A percentile compares a stretch with the other conserved stretches of the same genome.
Evolutionary conservation across 495 filamentous ascomycete genomes (phyloP).

Genomic region (Clohesyomyces aquaticus): DNA sequence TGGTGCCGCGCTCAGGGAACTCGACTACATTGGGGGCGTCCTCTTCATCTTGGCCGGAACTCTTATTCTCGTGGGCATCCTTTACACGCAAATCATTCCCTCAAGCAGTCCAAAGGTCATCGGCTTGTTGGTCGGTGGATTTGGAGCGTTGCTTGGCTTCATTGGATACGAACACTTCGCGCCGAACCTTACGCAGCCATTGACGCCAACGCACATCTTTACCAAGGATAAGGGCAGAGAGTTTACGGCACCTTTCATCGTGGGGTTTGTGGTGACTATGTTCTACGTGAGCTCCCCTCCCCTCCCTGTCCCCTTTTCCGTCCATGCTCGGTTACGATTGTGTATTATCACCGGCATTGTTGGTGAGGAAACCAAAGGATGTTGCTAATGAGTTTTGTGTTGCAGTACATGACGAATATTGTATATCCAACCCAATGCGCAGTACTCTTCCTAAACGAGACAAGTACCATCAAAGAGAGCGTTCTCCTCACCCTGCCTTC

Average conservation of each 20-base stretch:
- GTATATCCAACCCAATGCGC: slow-evolving; percentile 35
- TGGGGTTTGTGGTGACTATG: slow-evolving; percentile 42
- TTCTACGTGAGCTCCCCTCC: slow-evolving; percentile 41
- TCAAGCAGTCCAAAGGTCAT: slow-evolving; percentile 41
- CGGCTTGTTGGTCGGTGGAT: slow-evolving; percentile 37
- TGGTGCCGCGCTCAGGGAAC: slow-evolving; percentile 31
- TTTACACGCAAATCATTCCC: slow-evolving; percentile 38
- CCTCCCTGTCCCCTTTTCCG: too few relatives aligned
- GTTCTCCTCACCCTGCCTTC: slow-evolving; percentile 3
- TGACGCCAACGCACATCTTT: slow-evolving; percentile 43
- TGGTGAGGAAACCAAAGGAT: slow-evolving; percentile 31
- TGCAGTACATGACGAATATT: slow-evolving; percentile 36
- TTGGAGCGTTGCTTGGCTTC: slow-evolving; percentile 33
- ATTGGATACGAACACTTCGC: slow-evolving; percentile 36
- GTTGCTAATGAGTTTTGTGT: slow-evolving; percentile 2
- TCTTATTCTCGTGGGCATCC: slow-evolving; percentile 39
- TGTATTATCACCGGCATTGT: slow-evolving; percentile 21
- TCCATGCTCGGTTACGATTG: too few relatives aligned
- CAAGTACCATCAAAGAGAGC: slow-evolving; percentile 8
- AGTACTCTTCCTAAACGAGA: slow-evolving; percentile 37
- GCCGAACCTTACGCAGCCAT: slow-evolving; percentile 37
- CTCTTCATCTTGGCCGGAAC: slow-evolving; percentile 37
- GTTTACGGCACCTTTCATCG: slow-evolving; percentile 42
- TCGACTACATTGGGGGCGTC: slow-evolving; percentile 40
- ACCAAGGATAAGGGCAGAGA: slow-evolving; percentile 39